A percentile compares a stretch with the other conserved stretches of the same genome.
These are phyloP conservation scores for Leonotis leonurus DNA, from an alignment of 257 asterid genomes.

Conservation along the genomic window DNA sequence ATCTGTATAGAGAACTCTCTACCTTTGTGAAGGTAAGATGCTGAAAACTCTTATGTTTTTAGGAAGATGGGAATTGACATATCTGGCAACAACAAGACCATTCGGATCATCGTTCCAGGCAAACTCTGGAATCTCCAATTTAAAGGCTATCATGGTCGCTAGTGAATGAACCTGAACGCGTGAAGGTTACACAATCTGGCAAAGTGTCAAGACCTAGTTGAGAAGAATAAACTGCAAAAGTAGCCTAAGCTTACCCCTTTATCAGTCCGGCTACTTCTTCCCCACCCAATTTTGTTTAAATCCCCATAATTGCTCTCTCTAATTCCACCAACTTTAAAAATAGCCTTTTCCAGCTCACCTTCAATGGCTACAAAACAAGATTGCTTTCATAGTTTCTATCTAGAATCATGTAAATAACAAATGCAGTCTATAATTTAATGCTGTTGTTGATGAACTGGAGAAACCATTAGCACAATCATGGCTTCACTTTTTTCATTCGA, in stretches of 20 bases:
- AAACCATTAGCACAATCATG: neutral
- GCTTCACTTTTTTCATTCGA: neutral
- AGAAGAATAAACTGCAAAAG: neutral
- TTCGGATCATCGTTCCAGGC: conserved; percentile 88
- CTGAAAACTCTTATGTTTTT: conserved; percentile 70
- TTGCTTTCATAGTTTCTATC: neutral
- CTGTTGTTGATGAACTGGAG: neutral
- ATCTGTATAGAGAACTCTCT: neutral
- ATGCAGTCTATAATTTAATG: neutral
- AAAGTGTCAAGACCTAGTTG: neutral
- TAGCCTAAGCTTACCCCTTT: conserved; percentile 67
- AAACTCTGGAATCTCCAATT: conserved; percentile 87
- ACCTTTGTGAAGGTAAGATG: conserved; percentile 90
- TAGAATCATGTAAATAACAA: conserved; percentile 8
- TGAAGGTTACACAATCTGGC: conserved; percentile 3
- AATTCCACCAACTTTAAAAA: conserved; percentile 83
- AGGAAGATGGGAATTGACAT: conserved; percentile 66
- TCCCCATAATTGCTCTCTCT: conserved; percentile 83
- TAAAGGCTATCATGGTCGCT: conserved; percentile 84
- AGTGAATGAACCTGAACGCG: conserved; percentile 79
- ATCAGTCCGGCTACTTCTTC: conserved; percentile 95
- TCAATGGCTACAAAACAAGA: conserved; percentile 64
- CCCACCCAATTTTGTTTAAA: conserved; percentile 85
- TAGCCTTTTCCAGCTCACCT: conserved; percentile 86
- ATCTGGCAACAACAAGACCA: conserved; percentile 65